Conservation (phyloP, 2,329 filamentous ascomycete genomes). For the Pseudopithomyces maydicus region DNA sequence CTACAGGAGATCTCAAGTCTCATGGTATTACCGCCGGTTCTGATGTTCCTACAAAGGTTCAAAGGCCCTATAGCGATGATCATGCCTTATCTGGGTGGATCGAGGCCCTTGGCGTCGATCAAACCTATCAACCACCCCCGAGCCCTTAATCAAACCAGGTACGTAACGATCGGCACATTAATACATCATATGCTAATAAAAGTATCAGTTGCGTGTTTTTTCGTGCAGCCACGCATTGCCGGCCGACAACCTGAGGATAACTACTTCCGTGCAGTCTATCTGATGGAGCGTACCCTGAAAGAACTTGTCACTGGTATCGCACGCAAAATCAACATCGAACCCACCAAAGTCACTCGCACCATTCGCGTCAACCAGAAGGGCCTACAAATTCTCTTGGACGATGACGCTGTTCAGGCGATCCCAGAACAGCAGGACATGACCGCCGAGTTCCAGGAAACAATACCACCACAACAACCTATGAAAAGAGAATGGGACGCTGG, state of each 20-base stretch:
- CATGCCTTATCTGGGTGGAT: conserved; percentile 81
- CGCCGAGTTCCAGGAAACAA: conserved; percentile 70
- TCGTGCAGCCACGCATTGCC: conserved; percentile 66
- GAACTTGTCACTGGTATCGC: conserved; percentile 77
- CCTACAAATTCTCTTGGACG: conserved; percentile 84
- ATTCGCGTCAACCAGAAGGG: conserved; percentile 76
- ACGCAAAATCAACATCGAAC: conserved; percentile 79
- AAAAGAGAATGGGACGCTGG: conserved; percentile 61
- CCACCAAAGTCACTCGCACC: conserved; percentile 70
- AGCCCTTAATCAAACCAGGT: conserved; percentile 71
- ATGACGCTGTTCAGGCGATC: conserved; percentile 83
- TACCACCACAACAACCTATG: conserved; percentile 47
- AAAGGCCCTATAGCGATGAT: conserved; percentile 62
- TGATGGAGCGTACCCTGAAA: conserved; percentile 74
- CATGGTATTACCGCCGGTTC: conserved; percentile 51
- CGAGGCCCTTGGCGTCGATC: conserved; percentile 88
- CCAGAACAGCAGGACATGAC: conserved; percentile 91
- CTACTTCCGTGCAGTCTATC: conserved; percentile 86
- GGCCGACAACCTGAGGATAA: conserved; percentile 58
- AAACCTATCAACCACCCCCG: conserved; percentile 79
- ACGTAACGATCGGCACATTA: conserved; percentile 35
- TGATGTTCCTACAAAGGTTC: conserved; percentile 61
- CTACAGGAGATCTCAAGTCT: conserved; percentile 55
- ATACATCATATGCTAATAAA: conserved; percentile 38
- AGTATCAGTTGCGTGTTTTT: conserved; percentile 80